Percentiles rank a stretch among this genome's conserved stretches.
These are phyloP conservation scores for Boletellus sp. DNA, from an alignment of 768 basidiomycete genomes.

Conservation along the genomic window DNA sequence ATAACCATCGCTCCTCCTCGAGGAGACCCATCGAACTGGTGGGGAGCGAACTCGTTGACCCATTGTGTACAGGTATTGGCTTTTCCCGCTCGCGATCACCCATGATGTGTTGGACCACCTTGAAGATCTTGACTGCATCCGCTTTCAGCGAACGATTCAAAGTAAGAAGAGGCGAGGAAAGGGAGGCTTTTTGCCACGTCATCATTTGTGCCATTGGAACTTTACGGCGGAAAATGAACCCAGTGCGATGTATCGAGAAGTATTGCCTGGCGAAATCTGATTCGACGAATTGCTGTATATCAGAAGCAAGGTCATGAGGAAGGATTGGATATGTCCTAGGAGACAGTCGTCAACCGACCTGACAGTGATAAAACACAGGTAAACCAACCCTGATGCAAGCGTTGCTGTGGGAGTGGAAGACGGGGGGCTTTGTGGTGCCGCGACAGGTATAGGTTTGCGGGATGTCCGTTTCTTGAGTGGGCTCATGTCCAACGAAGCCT, in stretches of 20 bases:
- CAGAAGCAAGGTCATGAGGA: constrained; percentile 74
- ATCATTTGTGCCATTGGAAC: constrained; percentile 86
- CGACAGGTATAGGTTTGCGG: constrained; percentile 61
- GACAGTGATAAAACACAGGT: neutral
- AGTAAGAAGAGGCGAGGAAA: constrained; percentile 71
- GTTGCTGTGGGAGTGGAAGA: constrained; percentile 37
- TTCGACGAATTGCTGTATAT: constrained; percentile 84
- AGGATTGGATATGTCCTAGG: constrained; percentile 70
- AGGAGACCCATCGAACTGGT: constrained; percentile 48
- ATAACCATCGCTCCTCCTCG: constrained; percentile 85
- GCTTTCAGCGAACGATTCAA: constrained; percentile 62
- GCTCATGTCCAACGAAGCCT: constrained; percentile 69
- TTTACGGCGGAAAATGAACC: constrained; percentile 78
- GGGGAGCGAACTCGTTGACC: constrained; percentile 41
- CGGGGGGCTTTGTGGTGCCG: constrained; percentile 32
- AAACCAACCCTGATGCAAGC: constrained; percentile 62
- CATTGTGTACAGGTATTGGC: constrained; percentile 42
- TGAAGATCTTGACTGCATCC: constrained; percentile 83
- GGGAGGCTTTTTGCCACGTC: constrained; percentile 83
- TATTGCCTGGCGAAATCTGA: constrained; percentile 84
- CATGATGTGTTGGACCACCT: constrained; percentile 89
- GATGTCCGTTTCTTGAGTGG: constrained; percentile 65
- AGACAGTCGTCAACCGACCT: constrained; percentile 10
- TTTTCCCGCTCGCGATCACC: constrained; percentile 82
- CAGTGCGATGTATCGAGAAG: constrained; percentile 87